Conservation (phyloP, 2,329 filamentous ascomycete species). For the Colletotrichum tropicicola region DNA sequence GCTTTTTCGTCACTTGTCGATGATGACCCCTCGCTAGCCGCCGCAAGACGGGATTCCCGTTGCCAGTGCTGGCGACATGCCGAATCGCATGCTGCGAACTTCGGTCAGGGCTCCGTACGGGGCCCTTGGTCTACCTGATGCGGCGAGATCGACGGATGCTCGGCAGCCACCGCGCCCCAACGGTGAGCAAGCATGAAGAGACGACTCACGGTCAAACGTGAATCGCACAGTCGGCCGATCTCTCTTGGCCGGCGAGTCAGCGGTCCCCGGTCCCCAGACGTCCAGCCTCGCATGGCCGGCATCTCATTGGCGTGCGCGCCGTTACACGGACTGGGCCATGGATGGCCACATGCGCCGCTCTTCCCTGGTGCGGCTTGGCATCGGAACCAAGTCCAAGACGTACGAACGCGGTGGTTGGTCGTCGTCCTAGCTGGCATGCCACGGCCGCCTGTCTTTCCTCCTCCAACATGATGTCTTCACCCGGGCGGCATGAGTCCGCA, state of each 20-base stretch:
- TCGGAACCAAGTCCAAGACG: neutral
- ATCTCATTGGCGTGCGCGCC: constrained; percentile 5
- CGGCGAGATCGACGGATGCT: constrained; percentile 19
- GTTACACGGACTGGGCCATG: constrained; percentile 14
- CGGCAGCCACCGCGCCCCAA: constrained; percentile 20
- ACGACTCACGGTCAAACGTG: constrained; percentile 24
- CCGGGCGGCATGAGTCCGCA: too few species aligned
- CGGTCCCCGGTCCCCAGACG: constrained; percentile 16
- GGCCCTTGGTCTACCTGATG: neutral
- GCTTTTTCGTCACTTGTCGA: neutral
- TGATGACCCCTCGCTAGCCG: constrained; percentile 5
- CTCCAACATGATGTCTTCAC: too few species aligned
- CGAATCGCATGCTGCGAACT: neutral
- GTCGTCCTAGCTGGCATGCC: neutral
- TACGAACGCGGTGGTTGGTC: too few species aligned
- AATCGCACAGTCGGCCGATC: constrained; percentile 25
- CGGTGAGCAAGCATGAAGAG: constrained; percentile 1
- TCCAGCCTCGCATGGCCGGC: constrained; percentile 24
- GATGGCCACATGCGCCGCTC: constrained; percentile 27
- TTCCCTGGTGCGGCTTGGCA: constrained; percentile 16
- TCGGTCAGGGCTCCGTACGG: neutral
- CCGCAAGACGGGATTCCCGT: constrained; percentile 9
- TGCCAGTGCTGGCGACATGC: constrained; percentile 4
- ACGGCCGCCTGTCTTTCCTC: too few species aligned
- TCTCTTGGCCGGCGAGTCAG: constrained; percentile 27